Evolutionary conservation across 306 rosid species (phyloP).

Genomic region (Urtica urens): DNA sequence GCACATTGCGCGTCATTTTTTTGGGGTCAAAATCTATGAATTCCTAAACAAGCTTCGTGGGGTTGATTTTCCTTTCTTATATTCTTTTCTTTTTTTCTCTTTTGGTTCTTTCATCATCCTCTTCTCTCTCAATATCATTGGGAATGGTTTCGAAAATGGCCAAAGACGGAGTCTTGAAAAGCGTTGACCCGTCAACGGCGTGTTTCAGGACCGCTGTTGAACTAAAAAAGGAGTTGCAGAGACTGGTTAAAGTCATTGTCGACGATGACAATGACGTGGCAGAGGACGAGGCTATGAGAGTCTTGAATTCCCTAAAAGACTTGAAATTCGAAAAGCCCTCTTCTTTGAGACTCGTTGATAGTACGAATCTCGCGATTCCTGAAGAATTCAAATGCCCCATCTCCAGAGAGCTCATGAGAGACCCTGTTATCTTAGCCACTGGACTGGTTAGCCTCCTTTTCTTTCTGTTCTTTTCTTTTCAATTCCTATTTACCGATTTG

Average conservation of each 20-base stretch:
- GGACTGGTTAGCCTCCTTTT: slow-evolving; percentile 42
- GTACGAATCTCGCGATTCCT: slow-evolving; percentile 19
- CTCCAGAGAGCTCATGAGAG: slow-evolving; percentile 57
- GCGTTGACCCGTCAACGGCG: not conserved
- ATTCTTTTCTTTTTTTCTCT: not conserved
- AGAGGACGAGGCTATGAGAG: slow-evolving; percentile 39
- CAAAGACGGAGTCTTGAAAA: slow-evolving; percentile 11
- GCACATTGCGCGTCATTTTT: slow-evolving; percentile 8
- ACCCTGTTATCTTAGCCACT: slow-evolving; percentile 66
- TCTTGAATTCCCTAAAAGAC: slow-evolving; percentile 36
- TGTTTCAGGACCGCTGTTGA: slow-evolving; percentile 17
- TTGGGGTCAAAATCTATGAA: no score
- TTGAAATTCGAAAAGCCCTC: slow-evolving; percentile 13
- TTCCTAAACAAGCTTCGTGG: no score
- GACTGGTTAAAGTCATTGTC: slow-evolving; percentile 31
- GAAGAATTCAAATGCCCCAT: slow-evolving; percentile 62
- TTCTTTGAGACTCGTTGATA: slow-evolving; percentile 17
- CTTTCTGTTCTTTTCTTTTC: not conserved
- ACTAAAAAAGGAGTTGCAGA: slow-evolving; percentile 37
- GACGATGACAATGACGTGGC: slow-evolving; percentile 29
- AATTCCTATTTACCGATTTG: not conserved
- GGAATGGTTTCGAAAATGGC: slow-evolving; percentile 39
- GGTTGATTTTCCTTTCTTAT: slow-evolving; percentile 8
- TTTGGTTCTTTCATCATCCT: no score
- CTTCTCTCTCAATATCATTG: no score